These are phyloP conservation scores for Agrocybe pediades DNA, from an alignment of 768 basidiomycete genomes.

Conservation along the genomic window DNA sequence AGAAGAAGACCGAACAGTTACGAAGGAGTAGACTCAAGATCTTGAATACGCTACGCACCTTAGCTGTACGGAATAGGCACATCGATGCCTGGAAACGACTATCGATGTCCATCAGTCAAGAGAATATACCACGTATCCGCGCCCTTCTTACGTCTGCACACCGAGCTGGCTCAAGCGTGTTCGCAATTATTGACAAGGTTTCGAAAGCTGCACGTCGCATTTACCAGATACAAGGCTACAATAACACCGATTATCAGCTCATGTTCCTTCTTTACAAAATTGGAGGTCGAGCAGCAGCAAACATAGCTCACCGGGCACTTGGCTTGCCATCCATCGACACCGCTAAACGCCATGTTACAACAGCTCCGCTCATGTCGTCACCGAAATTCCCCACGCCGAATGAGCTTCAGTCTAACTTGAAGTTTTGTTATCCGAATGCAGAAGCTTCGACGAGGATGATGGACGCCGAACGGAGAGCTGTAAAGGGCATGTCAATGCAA, in stretches of 20 bases:
- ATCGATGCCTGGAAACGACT: conserved; percentile 16
- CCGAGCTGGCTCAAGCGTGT: conserved; percentile 9
- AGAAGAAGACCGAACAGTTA: conserved; percentile 5
- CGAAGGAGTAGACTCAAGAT: conserved; percentile 8
- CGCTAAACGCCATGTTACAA: conserved; percentile 11
- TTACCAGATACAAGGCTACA: conserved; percentile 11
- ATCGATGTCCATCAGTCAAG: conserved; percentile 2
- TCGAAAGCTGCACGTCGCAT: conserved; percentile 8
- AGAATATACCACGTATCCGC: conserved; percentile 13
- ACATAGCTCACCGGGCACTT: conserved; percentile 14
- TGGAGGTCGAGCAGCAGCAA: conserved; percentile 14
- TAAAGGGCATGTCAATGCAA: conserved; percentile 1
- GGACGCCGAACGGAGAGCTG: too few relatives aligned
- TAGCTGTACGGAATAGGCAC: conserved; percentile 12
- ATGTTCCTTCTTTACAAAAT: conserved; percentile 18
- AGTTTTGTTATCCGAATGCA: conserved; percentile 3
- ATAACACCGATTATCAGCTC: conserved; percentile 9
- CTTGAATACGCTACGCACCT: conserved; percentile 7
- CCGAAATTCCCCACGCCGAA: conserved; percentile 2
- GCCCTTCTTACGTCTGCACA: conserved; percentile 5
- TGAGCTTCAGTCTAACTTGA: conserved; percentile 5
- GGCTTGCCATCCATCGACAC: conserved; percentile 16
- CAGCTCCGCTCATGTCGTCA: conserved; percentile 3
- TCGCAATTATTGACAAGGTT: conserved; percentile 14
- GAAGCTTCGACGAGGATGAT: background rate